Conservation (phyloP, 257 asterid genomes). For the Nicotiana noctiflora region DNA sequence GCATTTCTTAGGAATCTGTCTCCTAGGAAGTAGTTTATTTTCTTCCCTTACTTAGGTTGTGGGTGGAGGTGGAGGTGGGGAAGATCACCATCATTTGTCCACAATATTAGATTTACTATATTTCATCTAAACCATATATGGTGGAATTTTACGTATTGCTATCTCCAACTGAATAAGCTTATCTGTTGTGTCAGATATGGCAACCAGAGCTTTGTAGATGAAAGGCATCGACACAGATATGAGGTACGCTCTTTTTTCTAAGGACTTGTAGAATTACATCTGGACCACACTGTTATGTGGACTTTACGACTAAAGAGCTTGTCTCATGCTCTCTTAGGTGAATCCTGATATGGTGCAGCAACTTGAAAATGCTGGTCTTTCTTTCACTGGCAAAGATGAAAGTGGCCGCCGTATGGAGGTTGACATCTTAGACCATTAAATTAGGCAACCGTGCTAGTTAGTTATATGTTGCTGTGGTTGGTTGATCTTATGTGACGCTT, state of each 20-base stretch:
- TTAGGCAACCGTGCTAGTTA: not conserved
- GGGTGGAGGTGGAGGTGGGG: not conserved
- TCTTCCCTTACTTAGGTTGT: not conserved
- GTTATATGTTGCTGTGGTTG: not conserved
- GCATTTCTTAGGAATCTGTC: not conserved
- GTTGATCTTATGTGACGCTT: not conserved
- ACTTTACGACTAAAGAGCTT: not conserved
- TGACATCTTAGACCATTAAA: not conserved
- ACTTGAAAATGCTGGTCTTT: conserved; percentile 39
- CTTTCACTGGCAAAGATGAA: conserved; percentile 44
- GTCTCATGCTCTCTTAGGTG: conserved; percentile 20
- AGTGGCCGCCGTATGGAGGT: conserved; percentile 46
- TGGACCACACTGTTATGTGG: not conserved
- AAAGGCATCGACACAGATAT: conserved; percentile 96
- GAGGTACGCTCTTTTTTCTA: conserved; percentile 43
- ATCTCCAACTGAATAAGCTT: not conserved
- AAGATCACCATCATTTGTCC: not conserved
- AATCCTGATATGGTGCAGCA: conserved; percentile 40
- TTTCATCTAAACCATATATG: not conserved
- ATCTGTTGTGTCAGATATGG: conserved; percentile 41
- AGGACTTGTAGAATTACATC: not conserved
- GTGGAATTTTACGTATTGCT: not conserved
- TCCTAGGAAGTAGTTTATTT: not conserved
- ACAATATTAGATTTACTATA: not conserved
- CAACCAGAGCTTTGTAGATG: conserved; percentile 51